A percentile compares a stretch with the other conserved stretches of the same genome.
Conservation (phyloP, 768 basidiomycete genomes). For the Tulasnella sp. region DNA sequence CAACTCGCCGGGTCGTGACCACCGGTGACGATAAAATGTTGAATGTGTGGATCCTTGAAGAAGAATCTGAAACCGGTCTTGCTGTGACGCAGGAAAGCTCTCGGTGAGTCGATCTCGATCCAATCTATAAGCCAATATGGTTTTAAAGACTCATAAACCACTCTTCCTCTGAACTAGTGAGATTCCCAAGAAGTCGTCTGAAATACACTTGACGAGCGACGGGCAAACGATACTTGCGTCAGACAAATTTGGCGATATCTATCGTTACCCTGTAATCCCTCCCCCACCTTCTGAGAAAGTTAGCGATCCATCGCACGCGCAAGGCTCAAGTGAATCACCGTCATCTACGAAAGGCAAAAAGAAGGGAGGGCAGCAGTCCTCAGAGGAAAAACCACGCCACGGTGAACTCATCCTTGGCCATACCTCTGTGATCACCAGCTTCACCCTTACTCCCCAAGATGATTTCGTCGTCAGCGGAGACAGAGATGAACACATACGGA, state of each 20-base stretch:
- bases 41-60: slow-evolving; percentile 69
- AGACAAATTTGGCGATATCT: slow-evolving; percentile 96
- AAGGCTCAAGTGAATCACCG: slow-evolving; percentile 31
- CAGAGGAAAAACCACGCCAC: slow-evolving; percentile 70
- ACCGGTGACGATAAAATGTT: slow-evolving; percentile 75
- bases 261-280: slow-evolving; percentile 54
- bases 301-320: slow-evolving; percentile 1
- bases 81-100: slow-evolving; percentile 58
- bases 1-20: background rate
- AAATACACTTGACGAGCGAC: slow-evolving; percentile 62
- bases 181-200: slow-evolving; percentile 81
- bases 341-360: too few relatives aligned
- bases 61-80: slow-evolving; percentile 32
- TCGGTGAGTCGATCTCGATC: slow-evolving; percentile 51
- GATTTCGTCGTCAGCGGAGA: slow-evolving; percentile 85
- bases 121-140: slow-evolving; percentile 35
- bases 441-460: slow-evolving; percentile 68
- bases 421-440: slow-evolving; percentile 78
- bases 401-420: slow-evolving; percentile 83
- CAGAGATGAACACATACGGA: slow-evolving; percentile 92
- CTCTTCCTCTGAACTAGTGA: slow-evolving; percentile 53
- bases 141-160: background rate
- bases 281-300: slow-evolving; percentile 40
- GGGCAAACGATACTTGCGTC: slow-evolving; percentile 73
- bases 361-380: slow-evolving; percentile 48